phyloP scores from a whole-genome alignment of 768 basidiomycete species.

The Trametes meyenii region DNA sequence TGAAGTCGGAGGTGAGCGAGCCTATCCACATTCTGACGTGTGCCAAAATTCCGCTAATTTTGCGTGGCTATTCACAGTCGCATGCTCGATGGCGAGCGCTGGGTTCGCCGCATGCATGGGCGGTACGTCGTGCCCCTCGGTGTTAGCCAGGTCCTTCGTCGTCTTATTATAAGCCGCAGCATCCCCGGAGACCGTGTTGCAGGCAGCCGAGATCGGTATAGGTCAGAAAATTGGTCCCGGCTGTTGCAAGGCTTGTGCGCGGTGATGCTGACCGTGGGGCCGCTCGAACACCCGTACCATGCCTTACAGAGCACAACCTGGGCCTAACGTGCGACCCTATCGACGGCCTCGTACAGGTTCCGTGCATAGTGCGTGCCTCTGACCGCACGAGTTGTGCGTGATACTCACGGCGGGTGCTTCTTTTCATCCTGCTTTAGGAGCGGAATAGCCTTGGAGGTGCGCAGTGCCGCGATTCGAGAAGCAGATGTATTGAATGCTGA shows the following conservation, averaged over 20 bases:
- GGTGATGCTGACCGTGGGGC: conserved; percentile 7
- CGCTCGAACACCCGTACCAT: background rate
- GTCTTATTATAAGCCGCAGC: conserved; percentile 42
- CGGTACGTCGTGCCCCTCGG: conserved; percentile 43
- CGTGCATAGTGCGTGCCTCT: conserved; percentile 77
- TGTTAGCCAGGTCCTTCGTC: background rate
- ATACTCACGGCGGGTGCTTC: background rate
- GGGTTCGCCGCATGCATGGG: conserved; percentile 96
- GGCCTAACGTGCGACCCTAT: conserved; percentile 95
- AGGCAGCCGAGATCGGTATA: conserved; percentile 90
- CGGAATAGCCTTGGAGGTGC: conserved; percentile 84
- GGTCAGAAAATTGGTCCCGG: conserved; percentile 45
- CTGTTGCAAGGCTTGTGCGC: background rate
- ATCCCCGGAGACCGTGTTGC: conserved; percentile 70
- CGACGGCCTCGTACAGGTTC: conserved; percentile 91
- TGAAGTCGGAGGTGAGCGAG: conserved; percentile 79
- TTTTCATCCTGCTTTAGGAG: conserved; percentile 47
- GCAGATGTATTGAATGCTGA: background rate
- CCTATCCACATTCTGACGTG: background rate
- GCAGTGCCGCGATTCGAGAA: conserved; percentile 12
- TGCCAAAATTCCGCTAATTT: conserved; percentile 3
- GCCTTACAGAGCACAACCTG: conserved; percentile 70
- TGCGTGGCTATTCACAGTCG: conserved; percentile 52
- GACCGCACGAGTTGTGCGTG: conserved; percentile 4
- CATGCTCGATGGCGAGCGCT: conserved; percentile 94